A percentile compares a stretch with the other conserved stretches of the same genome.
Evolutionary conservation across 306 rosid species (phyloP).

Genomic region (Hylodesmum podocarpum): DNA sequence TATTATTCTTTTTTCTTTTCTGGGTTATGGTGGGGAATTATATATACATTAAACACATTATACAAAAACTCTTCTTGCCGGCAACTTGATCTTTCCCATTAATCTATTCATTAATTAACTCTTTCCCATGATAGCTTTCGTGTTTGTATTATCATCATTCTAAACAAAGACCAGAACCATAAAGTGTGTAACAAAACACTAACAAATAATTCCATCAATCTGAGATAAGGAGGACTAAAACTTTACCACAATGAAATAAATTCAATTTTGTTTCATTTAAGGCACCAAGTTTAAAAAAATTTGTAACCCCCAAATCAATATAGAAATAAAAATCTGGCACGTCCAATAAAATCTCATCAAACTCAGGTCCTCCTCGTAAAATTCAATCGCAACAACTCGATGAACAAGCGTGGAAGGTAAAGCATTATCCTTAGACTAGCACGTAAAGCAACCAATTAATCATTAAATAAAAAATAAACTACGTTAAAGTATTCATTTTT

Average conservation of each 20-base stretch:
- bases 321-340: background rate
- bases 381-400: background rate
- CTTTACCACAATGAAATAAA: background rate
- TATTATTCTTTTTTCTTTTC: too few species aligned
- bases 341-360: background rate
- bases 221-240: background rate
- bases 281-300: background rate
- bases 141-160: background rate
- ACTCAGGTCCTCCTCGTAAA: background rate
- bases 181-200: background rate
- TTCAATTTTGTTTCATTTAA: background rate
- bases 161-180: background rate
- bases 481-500: too few species aligned
- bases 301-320: background rate
- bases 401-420: slow-evolving; percentile 2
- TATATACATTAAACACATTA: background rate
- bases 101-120: background rate
- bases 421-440: background rate
- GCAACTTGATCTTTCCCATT: slow-evolving; percentile 32
- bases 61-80: slow-evolving; percentile 14
- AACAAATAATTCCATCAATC: background rate
- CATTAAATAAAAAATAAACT: background rate
- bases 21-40: slow-evolving; percentile 15
- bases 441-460: background rate
- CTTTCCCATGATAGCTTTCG: background rate